A percentile compares a stretch with the other conserved stretches of the same genome.
phyloP scores from a whole-genome alignment of 1,284 basidiomycete genomes.

The Ceratobasidium sp. region DNA sequence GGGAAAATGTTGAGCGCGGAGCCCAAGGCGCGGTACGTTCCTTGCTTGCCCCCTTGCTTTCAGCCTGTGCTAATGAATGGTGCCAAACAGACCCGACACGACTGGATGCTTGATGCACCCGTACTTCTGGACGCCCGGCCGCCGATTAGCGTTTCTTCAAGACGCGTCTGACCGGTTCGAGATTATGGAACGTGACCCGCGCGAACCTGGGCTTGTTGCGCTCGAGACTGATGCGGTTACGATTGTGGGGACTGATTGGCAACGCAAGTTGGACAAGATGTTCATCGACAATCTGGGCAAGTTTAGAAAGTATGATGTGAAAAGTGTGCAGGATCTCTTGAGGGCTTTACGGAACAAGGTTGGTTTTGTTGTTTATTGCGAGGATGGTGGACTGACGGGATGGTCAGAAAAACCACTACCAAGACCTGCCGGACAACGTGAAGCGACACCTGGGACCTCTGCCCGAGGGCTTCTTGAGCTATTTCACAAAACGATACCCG shows the following conservation, averaged over 20 bases:
- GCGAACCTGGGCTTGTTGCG: constrained; percentile 74
- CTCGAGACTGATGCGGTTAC: constrained; percentile 74
- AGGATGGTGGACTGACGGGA: not conserved
- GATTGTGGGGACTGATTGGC: constrained; percentile 91
- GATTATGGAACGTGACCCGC: constrained; percentile 93
- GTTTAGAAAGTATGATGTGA: constrained; percentile 94
- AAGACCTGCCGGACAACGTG: constrained; percentile 90
- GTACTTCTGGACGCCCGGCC: constrained; percentile 93
- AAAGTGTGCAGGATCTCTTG: constrained; percentile 88
- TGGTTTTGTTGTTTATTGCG: constrained; percentile 46
- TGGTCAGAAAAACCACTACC: constrained; percentile 94
- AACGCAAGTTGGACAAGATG: constrained; percentile 80
- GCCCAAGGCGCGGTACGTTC: constrained; percentile 70
- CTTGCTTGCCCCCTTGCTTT: not conserved
- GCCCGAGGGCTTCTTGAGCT: constrained; percentile 90
- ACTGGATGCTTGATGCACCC: constrained; percentile 87
- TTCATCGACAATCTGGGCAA: constrained; percentile 96
- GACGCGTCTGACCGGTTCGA: constrained; percentile 98
- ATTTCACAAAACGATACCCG: constrained; percentile 94
- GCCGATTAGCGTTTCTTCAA: constrained; percentile 90
- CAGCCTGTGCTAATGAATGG: not conserved
- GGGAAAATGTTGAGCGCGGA: constrained; percentile 76
- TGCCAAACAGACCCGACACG: constrained; percentile 77
- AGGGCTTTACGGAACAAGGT: constrained; percentile 96
- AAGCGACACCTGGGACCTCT: constrained; percentile 87